Base-by-base conservation (phyloP, 192 early-diverging fungal genomes). In the Rhizophagus sp. region DNA sequence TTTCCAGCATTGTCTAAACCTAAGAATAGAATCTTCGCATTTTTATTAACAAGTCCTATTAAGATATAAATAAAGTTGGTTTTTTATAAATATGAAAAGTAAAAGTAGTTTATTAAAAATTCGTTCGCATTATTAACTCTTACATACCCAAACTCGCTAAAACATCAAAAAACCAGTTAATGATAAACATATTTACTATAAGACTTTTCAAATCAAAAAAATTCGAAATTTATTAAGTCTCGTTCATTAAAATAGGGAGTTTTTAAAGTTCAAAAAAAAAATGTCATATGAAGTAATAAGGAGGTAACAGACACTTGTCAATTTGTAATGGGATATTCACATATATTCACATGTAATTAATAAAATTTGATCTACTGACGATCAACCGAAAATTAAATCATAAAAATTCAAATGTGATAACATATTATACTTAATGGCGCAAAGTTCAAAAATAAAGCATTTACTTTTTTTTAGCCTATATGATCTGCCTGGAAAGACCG, bases 1-100 rank as follows among this genome's bases (percentile, higher is more conserved):
- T 99, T 99, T 76, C 96, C 96, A 75, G 96, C 96, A 88, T 97
- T 97, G 86, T 99, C 98, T 64, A 99, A 91, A 75, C 98, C 98
- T 70, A 99, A 91, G 89, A 99, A 99, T 69, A 99, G 88, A 82
- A 99, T 96, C 88, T 97, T 98, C 74, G 97, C 98, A 86, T 96
- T 98, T 89, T 99, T 99, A 88, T 99, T 98, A 83, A 97, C 87
- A 83, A 99, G 91, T 82, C 98, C 97, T 99, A 85, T 62, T 74
- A 12, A 19, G 47, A 24, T 24, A 39, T 61, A 19, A 61, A 41
- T 25, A 63, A 4, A 50, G 12, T 70, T 11, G 19, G 2, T 13
- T 49, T 11, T 13, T 27, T 25, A 9, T 62, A 15, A 47, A 25
- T 79, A 65, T 25, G n/a, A 13, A 52, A 1, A 7, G 5, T 41